These are phyloP conservation scores for Kregervanrija fluxuum DNA, from an alignment of 805 yeast genomes.

Conservation along the genomic window DNA sequence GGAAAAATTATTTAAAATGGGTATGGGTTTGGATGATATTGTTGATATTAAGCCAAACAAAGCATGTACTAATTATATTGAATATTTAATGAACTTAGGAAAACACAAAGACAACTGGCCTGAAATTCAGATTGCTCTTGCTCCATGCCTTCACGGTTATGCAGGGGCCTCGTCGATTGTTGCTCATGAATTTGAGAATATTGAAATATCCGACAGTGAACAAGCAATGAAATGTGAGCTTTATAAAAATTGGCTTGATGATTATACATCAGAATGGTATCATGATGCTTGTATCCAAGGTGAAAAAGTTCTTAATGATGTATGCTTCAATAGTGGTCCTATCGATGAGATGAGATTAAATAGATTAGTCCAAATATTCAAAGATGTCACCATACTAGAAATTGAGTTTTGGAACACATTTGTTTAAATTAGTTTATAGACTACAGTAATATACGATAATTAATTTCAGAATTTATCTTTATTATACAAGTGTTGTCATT, in stretches of 20 bases:
- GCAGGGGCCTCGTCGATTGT: background rate
- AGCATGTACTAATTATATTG: conserved; percentile 55
- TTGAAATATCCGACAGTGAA: background rate
- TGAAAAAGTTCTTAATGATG: conserved; percentile 1
- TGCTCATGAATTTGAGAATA: background rate
- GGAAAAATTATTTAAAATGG: conserved; percentile 33
- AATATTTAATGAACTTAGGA: conserved; percentile 50
- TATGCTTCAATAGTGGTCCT: background rate
- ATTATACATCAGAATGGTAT: background rate
- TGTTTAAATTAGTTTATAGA: background rate
- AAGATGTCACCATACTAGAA: conserved; percentile 4
- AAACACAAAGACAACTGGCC: conserved; percentile 11
- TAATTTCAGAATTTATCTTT: no score
- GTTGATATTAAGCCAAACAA: conserved; percentile 39
- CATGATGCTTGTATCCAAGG: background rate
- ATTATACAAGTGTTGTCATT: no score
- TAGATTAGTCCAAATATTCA: conserved; percentile 5
- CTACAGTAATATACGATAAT: no score
- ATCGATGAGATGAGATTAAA: conserved; percentile 1
- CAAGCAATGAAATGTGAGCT: background rate
- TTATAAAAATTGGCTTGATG: conserved; percentile 4
- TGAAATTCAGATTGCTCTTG: conserved; percentile 4
- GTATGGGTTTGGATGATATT: conserved; percentile 39
- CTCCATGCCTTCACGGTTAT: conserved; percentile 10
- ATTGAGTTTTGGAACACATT: conserved; percentile 8